Conservation (phyloP, 163 green algal species). For the Scenedesmus sp. region DNA sequence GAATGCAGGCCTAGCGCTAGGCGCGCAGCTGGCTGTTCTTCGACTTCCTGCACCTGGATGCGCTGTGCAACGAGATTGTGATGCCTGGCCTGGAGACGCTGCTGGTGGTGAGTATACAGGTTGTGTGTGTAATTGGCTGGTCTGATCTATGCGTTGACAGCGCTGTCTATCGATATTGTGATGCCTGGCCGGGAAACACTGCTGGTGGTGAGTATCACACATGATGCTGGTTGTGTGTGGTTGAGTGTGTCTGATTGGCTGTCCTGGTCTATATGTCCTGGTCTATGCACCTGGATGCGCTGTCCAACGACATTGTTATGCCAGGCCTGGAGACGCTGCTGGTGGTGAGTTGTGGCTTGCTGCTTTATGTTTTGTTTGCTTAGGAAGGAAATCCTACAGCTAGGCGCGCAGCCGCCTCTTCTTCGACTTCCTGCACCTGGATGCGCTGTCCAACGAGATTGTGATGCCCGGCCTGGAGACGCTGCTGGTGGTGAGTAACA, state of each 20-base stretch:
- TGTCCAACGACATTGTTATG: not conserved
- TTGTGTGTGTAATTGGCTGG: not conserved
- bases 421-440: slow-evolving; percentile 47
- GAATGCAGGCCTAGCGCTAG: no score
- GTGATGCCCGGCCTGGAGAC: slow-evolving; percentile 40
- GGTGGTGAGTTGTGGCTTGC: not conserved
- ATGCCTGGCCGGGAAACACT: not conserved
- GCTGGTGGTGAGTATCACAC: not conserved
- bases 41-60: slow-evolving; percentile 42
- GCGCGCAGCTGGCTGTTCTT: slow-evolving; percentile 42
- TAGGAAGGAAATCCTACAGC: not conserved
- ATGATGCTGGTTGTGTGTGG: not conserved
- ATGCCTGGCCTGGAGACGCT: slow-evolving; percentile 47
- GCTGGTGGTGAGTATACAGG: slow-evolving; percentile 13
- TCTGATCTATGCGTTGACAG: not conserved
- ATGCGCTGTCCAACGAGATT: not conserved
- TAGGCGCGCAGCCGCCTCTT: slow-evolving; percentile 16
- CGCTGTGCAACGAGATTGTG: not conserved
- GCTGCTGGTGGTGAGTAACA: slow-evolving; percentile 22
- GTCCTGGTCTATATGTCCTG: not conserved
- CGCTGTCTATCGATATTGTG: not conserved
- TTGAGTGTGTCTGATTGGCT: no score
- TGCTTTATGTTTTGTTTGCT: not conserved
- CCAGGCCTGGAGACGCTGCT: slow-evolving; percentile 44
- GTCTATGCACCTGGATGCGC: slow-evolving; percentile 22